A percentile compares a stretch with the other conserved stretches of the same genome.
These are phyloP conservation scores for Fusarium penzigii DNA, from an alignment of 2,329 filamentous ascomycete species.

Conservation along the genomic window DNA sequence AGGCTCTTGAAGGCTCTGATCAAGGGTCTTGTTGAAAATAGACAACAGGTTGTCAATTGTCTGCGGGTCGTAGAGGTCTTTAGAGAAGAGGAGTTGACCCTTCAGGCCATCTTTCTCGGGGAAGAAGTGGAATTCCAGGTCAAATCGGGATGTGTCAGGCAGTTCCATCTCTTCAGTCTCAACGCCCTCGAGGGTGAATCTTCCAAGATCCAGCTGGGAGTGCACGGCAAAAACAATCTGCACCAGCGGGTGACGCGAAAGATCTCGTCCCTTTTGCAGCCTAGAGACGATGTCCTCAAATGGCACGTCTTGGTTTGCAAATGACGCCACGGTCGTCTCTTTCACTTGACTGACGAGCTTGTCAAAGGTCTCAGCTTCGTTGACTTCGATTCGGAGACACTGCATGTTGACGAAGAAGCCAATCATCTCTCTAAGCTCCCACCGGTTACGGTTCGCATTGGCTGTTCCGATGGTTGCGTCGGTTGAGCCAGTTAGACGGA, in stretches of 20 bases:
- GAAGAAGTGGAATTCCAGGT: slow-evolving; percentile 25
- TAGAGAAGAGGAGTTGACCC: slow-evolving; percentile 8
- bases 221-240: slow-evolving; percentile 20
- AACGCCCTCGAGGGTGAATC: slow-evolving; percentile 9
- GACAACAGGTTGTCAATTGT: slow-evolving; percentile 17
- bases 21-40: slow-evolving; percentile 16
- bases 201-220: slow-evolving; percentile 5
- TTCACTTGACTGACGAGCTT: slow-evolving; percentile 18
- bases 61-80: slow-evolving; percentile 15
- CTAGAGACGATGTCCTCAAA: slow-evolving; percentile 19
- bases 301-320: slow-evolving; percentile 25
- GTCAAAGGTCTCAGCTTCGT: slow-evolving; percentile 13
- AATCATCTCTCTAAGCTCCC: slow-evolving; percentile 20
- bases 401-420: slow-evolving; percentile 29
- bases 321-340: slow-evolving; percentile 2
- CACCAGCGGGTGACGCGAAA: slow-evolving; percentile 12
- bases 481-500: slow-evolving; percentile 21
- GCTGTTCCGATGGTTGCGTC: slow-evolving; percentile 25
- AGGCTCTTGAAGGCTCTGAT: slow-evolving; percentile 11
- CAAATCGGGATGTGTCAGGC: slow-evolving; percentile 8
- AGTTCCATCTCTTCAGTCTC: slow-evolving; percentile 1
- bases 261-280: slow-evolving; percentile 6
- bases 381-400: slow-evolving; percentile 18
- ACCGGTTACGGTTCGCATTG: slow-evolving; percentile 18
- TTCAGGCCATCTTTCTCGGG: slow-evolving; percentile 4